Conservation (phyloP, 805 yeast genomes). For the Wickerhamiella alocasiicola region DNA sequence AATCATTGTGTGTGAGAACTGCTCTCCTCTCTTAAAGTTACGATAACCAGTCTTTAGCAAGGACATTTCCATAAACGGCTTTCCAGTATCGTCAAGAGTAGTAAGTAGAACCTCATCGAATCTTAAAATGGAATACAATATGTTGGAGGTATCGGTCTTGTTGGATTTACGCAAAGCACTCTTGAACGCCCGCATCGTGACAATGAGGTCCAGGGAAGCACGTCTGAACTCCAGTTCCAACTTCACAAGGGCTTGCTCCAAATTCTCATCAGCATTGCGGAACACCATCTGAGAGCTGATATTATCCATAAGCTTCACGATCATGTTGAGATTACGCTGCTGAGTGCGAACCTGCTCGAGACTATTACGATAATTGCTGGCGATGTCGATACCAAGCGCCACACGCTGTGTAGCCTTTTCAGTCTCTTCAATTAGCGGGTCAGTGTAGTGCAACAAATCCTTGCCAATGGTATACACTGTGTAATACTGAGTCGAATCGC, state of each 20-base stretch:
- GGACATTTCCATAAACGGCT: slow-evolving; percentile 60
- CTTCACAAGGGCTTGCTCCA: slow-evolving; percentile 19
- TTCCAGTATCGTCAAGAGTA: slow-evolving; percentile 44
- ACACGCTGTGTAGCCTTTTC: slow-evolving; percentile 52
- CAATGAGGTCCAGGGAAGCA: slow-evolving; percentile 24
- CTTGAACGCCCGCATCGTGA: slow-evolving; percentile 28
- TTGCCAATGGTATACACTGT: slow-evolving; percentile 50
- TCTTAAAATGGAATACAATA: slow-evolving; percentile 37
- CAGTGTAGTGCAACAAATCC: slow-evolving; percentile 57
- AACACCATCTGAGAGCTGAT: background rate
- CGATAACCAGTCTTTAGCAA: slow-evolving; percentile 49
- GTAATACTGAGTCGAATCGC: slow-evolving; percentile 64
- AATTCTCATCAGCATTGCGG: background rate
- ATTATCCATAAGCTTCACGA: slow-evolving; percentile 34
- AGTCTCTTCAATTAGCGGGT: slow-evolving; percentile 50
- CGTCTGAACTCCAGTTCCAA: slow-evolving; percentile 25
- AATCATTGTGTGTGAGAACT: slow-evolving; percentile 51
- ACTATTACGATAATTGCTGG: slow-evolving; percentile 41
- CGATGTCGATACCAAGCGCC: slow-evolving; percentile 54
- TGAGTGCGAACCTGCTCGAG: slow-evolving; percentile 36
- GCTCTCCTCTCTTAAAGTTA: slow-evolving; percentile 50
- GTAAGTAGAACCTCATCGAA: slow-evolving; percentile 65
- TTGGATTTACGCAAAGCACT: slow-evolving; percentile 24
- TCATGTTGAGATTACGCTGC: slow-evolving; percentile 38
- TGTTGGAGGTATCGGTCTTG: slow-evolving; percentile 25